A percentile compares a stretch with the other conserved stretches of the same genome.
These are phyloP conservation scores for Atkinsonella texensis DNA, from an alignment of 2,329 filamentous ascomycete species.

Conservation along the genomic window DNA sequence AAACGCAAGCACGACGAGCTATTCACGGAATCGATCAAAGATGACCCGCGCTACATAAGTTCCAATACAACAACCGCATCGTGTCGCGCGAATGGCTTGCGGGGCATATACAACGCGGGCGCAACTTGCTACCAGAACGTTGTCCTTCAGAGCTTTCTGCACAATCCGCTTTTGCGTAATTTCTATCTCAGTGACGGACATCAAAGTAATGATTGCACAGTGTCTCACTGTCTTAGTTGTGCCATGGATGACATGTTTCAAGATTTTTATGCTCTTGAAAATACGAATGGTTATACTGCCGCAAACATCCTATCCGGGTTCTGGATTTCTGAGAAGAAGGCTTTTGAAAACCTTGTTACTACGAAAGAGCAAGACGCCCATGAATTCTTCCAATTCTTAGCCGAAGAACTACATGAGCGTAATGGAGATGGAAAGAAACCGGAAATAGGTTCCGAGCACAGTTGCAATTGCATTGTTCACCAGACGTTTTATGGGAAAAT, in stretches of 20 bases:
- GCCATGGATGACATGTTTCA: slow-evolving; percentile 65
- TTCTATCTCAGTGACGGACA: slow-evolving; percentile 91
- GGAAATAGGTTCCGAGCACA: slow-evolving; percentile 46
- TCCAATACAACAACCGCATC: slow-evolving; percentile 68
- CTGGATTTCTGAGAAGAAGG: slow-evolving; percentile 71
- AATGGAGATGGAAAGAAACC: slow-evolving; percentile 59
- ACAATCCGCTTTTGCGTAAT: slow-evolving; percentile 83
- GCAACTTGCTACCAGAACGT: slow-evolving; percentile 98
- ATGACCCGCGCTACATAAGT: slow-evolving; percentile 66
- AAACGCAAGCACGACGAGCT: slow-evolving; percentile 69
- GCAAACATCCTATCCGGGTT: slow-evolving; percentile 81
- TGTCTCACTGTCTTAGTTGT: slow-evolving; percentile 52
- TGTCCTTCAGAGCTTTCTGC: slow-evolving; percentile 82
- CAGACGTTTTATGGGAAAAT: slow-evolving; percentile 90
- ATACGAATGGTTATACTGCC: slow-evolving; percentile 80
- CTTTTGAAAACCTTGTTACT: slow-evolving; percentile 65
- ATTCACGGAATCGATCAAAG: slow-evolving; percentile 49
- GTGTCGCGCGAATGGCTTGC: slow-evolving; percentile 75
- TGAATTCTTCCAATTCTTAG: slow-evolving; percentile 91
- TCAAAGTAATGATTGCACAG: slow-evolving; percentile 59
- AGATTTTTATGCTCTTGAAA: slow-evolving; percentile 59
- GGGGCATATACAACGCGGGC: slow-evolving; percentile 95
- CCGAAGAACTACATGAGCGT: slow-evolving; percentile 79
- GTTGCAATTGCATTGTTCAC: slow-evolving; percentile 84
- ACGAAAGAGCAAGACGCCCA: slow-evolving; percentile 96